These are phyloP conservation scores for Aspergillus biplanus DNA, from an alignment of 495 filamentous ascomycete species.

Conservation along the genomic window DNA sequence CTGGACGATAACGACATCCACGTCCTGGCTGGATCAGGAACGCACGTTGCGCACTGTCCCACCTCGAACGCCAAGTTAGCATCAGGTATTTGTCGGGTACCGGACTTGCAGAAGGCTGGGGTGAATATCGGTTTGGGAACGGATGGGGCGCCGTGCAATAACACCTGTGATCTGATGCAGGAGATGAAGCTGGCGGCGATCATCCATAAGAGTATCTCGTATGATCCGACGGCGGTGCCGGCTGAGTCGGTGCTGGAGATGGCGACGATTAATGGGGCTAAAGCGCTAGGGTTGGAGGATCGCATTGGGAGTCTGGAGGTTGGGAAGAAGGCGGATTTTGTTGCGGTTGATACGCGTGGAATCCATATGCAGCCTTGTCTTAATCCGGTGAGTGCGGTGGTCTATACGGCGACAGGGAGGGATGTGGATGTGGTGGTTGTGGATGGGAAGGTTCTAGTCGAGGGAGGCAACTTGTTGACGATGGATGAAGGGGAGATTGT, in stretches of 20 bases:
- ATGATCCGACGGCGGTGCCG: constrained; percentile 49
- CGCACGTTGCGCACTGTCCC: constrained; percentile 53
- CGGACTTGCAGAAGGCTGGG: constrained; percentile 35
- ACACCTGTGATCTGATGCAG: constrained; percentile 53
- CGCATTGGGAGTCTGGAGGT: constrained; percentile 54
- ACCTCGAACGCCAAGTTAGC: constrained; percentile 56
- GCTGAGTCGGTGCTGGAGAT: constrained; percentile 55
- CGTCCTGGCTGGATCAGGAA: constrained; percentile 40
- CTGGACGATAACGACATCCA: constrained; percentile 49
- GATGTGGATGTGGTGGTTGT: constrained; percentile 55
- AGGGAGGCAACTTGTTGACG: constrained; percentile 37
- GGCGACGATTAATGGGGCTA: constrained; percentile 56
- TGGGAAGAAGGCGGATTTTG: constrained; percentile 60
- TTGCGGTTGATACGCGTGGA: constrained; percentile 47
- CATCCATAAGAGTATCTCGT: constrained; percentile 51
- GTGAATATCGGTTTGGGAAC: constrained; percentile 52
- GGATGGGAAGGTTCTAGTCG: constrained; percentile 48
- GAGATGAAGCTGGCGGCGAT: constrained; percentile 57
- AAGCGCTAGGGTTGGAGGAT: constrained; percentile 50
- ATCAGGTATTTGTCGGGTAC: constrained; percentile 51
- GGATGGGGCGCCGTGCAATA: constrained; percentile 57
- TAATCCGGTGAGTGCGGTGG: constrained; percentile 49
- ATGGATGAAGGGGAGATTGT: constrained; percentile 43
- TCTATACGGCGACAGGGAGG: constrained; percentile 51
- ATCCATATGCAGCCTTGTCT: constrained; percentile 41